Conservation (phyloP, 169 alveolate species). For the Neospora caninum region DNA sequence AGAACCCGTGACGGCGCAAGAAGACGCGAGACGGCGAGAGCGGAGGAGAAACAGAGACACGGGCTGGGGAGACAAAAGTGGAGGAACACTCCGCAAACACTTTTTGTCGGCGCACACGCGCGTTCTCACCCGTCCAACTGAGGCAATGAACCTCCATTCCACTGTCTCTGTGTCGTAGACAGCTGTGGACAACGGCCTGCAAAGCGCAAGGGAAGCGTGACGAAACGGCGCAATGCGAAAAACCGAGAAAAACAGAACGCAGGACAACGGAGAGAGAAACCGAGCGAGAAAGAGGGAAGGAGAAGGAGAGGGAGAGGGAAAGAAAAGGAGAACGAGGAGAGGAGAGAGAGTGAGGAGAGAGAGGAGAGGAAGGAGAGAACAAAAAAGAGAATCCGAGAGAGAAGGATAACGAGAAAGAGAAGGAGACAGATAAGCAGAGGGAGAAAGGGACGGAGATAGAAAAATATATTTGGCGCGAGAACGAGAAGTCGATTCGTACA, state of each 20-base stretch:
- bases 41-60: not conserved
- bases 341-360: not conserved
- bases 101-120: not conserved
- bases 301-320: not conserved
- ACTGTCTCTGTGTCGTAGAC: slow-evolving; percentile 94
- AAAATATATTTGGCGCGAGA: too few species aligned
- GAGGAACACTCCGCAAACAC: not conserved
- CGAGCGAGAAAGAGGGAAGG: not conserved
- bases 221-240: not conserved
- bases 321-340: not conserved
- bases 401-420: not conserved
- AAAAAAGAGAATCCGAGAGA: not conserved
- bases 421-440: not conserved
- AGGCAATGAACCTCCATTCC: slow-evolving; percentile 87
- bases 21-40: not conserved
- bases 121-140: slow-evolving; percentile 28
- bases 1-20: not conserved
- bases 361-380: not conserved
- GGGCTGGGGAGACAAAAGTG: not conserved
- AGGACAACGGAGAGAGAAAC: not conserved
- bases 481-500: not conserved
- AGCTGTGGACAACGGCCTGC: slow-evolving; percentile 85
- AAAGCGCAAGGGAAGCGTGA: too few species aligned
- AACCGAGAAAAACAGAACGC: not conserved
- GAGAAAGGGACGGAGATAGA: not conserved